Evolutionary conservation across 148 eudicot species (phyloP), one percentile per base, ranked within the genome.

Genomic region (Spergularia marina): DNA sequence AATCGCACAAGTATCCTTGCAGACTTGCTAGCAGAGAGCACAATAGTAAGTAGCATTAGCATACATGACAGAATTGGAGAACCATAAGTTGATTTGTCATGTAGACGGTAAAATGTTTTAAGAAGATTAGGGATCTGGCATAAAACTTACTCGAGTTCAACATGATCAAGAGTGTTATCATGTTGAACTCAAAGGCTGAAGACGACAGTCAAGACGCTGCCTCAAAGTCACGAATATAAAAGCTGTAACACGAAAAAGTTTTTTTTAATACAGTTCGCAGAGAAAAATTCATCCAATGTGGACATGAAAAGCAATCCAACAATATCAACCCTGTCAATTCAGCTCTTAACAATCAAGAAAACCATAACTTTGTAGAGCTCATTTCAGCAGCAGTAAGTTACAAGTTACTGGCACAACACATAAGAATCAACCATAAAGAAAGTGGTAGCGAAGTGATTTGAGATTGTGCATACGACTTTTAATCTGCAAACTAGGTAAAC

Each of bases 401-500:
- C 57, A 15, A 51, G 4, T 18, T 10, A 21, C 59, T 58, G 18
- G 18, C 1, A 11, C 53, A 7, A 21, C 20, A 65, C 39, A 36
- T 12, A 21, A 12, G 6, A 41, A 61, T 53, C 76, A 57, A 67
- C 4, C 41, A 25, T 53, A 0, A 55, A 53, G 53, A 16, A 68
- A 51, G 16, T 41, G 6, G 25, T 15, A 60, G 13, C 10, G 71
- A 78, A 47, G 73, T 17, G 58, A 63, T 53, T 17, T 68, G 73
- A 76, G 59, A 41, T 51, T 57, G 58, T 63, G 68, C 96, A 52
- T 88, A 95, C 99, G 78, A 85, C 85, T 90, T 92, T 60, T 87
- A 85, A 77, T 95, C 96, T 12, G 85, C 90, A 83, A 95, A 73
- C 72, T 92, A 76, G 23, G 99, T 96, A 68, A 95, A 95, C 78